phyloP scores from a whole-genome alignment of 768 basidiomycete species.

The Ramaria rubella region DNA sequence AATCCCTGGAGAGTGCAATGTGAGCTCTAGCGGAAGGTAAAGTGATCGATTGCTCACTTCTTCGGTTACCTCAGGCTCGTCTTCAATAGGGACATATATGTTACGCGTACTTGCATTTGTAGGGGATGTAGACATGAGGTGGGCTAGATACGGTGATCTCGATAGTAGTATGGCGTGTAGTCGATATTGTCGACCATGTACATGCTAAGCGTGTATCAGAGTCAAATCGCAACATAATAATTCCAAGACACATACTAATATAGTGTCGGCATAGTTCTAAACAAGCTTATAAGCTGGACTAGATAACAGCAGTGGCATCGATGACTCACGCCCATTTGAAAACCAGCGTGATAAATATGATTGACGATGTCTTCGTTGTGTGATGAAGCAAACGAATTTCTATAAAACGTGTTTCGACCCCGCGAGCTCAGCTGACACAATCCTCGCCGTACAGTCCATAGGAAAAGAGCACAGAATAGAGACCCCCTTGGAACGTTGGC shows the following conservation, averaged over 20 bases:
- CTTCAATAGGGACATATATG: slow-evolving; percentile 69
- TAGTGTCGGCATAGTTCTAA: slow-evolving; percentile 78
- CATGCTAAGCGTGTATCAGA: slow-evolving; percentile 83
- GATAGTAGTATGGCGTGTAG: slow-evolving; percentile 83
- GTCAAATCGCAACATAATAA: slow-evolving; percentile 78
- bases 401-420: slow-evolving; percentile 13
- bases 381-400: slow-evolving; percentile 42
- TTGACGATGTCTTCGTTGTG: slow-evolving; percentile 75
- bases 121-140: slow-evolving; percentile 79
- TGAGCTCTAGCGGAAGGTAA: slow-evolving; percentile 16
- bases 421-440: neutral
- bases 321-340: slow-evolving; percentile 69
- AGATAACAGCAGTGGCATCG: slow-evolving; percentile 11
- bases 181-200: slow-evolving; percentile 42
- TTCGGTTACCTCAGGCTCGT: slow-evolving; percentile 75
- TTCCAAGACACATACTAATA: slow-evolving; percentile 63
- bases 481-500: neutral
- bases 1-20: slow-evolving; percentile 46
- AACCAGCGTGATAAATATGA: slow-evolving; percentile 73
- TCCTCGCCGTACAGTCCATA: neutral
- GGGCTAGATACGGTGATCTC: slow-evolving; percentile 80
- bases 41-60: slow-evolving; percentile 49
- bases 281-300: neutral
- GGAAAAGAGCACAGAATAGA: neutral
- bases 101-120: slow-evolving; percentile 43